phyloP scores from a whole-genome alignment of 2,329 filamentous ascomycete species.

The Neofusicoccum kwambonambiense region DNA sequence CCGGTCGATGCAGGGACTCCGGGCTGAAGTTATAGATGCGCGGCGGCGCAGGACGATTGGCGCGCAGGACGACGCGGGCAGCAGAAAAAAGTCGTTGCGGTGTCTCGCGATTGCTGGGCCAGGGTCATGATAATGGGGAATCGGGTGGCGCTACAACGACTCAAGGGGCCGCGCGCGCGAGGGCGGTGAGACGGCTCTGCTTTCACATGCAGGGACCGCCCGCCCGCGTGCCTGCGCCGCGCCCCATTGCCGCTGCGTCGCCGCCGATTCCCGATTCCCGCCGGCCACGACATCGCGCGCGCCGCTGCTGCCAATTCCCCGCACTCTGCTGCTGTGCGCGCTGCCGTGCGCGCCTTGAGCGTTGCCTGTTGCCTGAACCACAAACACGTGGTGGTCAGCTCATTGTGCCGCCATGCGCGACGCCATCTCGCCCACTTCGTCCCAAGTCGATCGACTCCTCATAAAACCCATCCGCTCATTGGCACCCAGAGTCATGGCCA shows the following conservation, averaged over 20 bases:
- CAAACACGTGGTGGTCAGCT: constrained; percentile 18
- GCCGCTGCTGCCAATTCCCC: not conserved
- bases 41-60: too few species aligned
- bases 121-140: constrained; percentile 10
- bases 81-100: not conserved
- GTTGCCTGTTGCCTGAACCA: constrained; percentile 1
- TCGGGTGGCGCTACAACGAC: constrained; percentile 4
- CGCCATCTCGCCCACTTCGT: constrained; percentile 3
- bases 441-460: not conserved
- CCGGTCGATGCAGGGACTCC: too few species aligned
- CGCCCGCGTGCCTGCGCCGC: not conserved
- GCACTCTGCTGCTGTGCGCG: not conserved
- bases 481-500: not conserved
- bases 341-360: not conserved
- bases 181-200: constrained; percentile 6
- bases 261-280: not conserved
- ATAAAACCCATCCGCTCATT: not conserved
- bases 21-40: too few species aligned
- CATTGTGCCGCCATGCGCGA: constrained; percentile 15
- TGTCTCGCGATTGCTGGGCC: constrained; percentile 11
- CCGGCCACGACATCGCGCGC: not conserved
- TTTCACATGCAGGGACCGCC: constrained; percentile 11
- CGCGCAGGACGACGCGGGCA: not conserved
- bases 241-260: not conserved
- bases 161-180: not conserved